Conservation (phyloP, 108 stramenopile species). For the Nitzschia sp. region DNA sequence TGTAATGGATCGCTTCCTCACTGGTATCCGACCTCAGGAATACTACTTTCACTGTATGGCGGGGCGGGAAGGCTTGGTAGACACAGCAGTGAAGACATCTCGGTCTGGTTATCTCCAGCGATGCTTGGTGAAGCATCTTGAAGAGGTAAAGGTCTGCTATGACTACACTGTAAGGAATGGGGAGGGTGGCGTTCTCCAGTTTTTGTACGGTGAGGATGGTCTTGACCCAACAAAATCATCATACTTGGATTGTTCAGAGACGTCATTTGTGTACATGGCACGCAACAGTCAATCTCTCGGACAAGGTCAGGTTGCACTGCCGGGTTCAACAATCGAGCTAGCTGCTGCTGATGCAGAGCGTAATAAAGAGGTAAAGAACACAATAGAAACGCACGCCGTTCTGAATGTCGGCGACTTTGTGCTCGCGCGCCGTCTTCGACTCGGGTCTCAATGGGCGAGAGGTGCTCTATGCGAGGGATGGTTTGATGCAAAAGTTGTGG, state of each 20-base stretch:
- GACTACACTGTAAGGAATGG: constrained; percentile 98
- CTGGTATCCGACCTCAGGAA: constrained; percentile 96
- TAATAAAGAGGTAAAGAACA: constrained; percentile 31
- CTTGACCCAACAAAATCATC: constrained; percentile 92
- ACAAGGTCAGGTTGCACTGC: constrained; percentile 54
- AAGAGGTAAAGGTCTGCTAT: constrained; percentile 93
- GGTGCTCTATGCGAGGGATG: constrained; percentile 86
- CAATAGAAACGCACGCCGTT: constrained; percentile 16
- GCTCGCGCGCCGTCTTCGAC: constrained; percentile 56
- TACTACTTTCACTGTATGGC: constrained; percentile 99
- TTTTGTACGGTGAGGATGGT: constrained; percentile 99
- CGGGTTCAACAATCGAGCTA: constrained; percentile 55
- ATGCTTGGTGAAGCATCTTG: constrained; percentile 98
- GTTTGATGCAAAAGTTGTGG: constrained; percentile 73
- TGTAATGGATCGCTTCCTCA: constrained; percentile 97
- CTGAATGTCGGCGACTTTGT: constrained; percentile 59
- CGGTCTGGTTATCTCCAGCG: constrained; percentile 99
- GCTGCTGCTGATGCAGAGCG: constrained; percentile 60
- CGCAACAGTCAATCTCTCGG: constrained; percentile 82
- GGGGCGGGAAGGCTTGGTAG: constrained; percentile 96
- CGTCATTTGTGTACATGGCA: constrained; percentile 87
- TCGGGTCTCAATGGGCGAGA: constrained; percentile 67
- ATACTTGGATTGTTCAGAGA: constrained; percentile 80
- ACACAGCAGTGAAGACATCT: constrained; percentile 98
- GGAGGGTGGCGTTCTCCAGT: constrained; percentile 97